Percentiles rank a stretch among this genome's conserved stretches.
These are phyloP conservation scores for Alternaria brassicae DNA, from an alignment of 2,329 filamentous ascomycete genomes.

Conservation along the genomic window DNA sequence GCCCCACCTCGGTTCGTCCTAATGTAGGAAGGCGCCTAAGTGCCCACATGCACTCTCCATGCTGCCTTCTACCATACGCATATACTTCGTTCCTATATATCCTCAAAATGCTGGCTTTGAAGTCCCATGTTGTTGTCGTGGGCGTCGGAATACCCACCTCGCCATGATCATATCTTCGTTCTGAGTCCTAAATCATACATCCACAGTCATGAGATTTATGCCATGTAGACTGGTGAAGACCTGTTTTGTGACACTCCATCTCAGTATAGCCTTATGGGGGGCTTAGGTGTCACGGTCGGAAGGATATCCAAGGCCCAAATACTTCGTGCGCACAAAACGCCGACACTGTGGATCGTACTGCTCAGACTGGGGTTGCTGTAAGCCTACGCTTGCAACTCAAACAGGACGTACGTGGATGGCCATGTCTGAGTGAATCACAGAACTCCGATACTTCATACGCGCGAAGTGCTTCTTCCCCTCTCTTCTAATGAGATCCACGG, in stretches of 20 bases:
- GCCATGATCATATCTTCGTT: neutral
- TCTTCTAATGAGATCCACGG: neutral
- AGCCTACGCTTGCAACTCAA: neutral
- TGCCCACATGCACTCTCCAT: neutral
- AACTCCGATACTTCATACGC: neutral
- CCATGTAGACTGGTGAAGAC: neutral
- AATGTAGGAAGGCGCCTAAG: constrained; percentile 2
- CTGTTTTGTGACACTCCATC: neutral
- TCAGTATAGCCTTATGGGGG: neutral
- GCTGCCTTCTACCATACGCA: neutral
- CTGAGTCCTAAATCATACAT: neutral
- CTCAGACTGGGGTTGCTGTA: neutral
- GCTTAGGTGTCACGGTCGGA: neutral
- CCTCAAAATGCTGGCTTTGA: neutral
- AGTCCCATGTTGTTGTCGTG: neutral
- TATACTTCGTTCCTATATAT: neutral
- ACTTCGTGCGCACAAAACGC: neutral
- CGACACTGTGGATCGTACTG: neutral
- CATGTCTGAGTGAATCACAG: neutral
- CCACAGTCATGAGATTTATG: neutral
- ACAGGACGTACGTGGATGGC: neutral
- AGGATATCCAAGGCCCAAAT: neutral
- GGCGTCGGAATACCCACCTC: neutral
- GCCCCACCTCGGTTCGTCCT: constrained; percentile 18
- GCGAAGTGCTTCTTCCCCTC: neutral